phyloP scores from a whole-genome alignment of 805 yeast species.

The Wickerhamomyces subpelliculosus region DNA sequence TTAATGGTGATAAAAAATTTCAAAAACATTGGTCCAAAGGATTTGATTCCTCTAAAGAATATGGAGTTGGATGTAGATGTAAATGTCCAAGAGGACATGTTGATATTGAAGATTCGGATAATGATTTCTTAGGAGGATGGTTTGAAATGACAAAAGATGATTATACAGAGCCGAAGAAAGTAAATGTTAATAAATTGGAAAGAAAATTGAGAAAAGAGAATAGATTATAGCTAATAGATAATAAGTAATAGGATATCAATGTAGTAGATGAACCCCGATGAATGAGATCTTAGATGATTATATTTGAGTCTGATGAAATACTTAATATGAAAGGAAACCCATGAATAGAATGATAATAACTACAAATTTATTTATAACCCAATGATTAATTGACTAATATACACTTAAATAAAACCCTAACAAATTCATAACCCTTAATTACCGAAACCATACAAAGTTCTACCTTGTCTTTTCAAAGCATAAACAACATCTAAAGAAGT shows the following conservation, averaged over 20 bases:
- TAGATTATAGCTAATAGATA: too few species aligned
- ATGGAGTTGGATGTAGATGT: slow-evolving; percentile 82
- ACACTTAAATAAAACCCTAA: too few species aligned
- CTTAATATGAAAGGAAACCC: too few species aligned
- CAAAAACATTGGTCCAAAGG: slow-evolving; percentile 17
- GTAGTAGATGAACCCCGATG: too few species aligned
- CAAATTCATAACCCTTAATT: too few species aligned
- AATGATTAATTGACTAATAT: too few species aligned
- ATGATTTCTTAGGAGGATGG: slow-evolving; percentile 50
- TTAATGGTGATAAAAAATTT: slow-evolving; percentile 13
- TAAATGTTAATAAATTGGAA: slow-evolving; percentile 24
- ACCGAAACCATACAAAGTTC: slow-evolving; percentile 99
- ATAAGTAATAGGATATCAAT: too few species aligned
- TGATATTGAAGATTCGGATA: slow-evolving; percentile 52
- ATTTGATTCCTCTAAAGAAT: slow-evolving; percentile 29
- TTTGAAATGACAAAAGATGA: slow-evolving; percentile 30
- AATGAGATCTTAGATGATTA: too few species aligned
- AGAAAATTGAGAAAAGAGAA: slow-evolving; percentile 12
- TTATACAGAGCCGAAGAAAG: slow-evolving; percentile 12
- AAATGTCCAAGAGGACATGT: slow-evolving; percentile 51
- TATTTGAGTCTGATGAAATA: too few species aligned
- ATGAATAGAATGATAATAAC: too few species aligned
- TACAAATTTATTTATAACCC: too few species aligned
- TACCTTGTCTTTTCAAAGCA: slow-evolving; percentile 99
- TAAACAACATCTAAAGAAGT: slow-evolving; percentile 98